Evolutionary conservation across 1,139 yeast genomes (phyloP).

Genomic region (Pichia sp.): DNA sequence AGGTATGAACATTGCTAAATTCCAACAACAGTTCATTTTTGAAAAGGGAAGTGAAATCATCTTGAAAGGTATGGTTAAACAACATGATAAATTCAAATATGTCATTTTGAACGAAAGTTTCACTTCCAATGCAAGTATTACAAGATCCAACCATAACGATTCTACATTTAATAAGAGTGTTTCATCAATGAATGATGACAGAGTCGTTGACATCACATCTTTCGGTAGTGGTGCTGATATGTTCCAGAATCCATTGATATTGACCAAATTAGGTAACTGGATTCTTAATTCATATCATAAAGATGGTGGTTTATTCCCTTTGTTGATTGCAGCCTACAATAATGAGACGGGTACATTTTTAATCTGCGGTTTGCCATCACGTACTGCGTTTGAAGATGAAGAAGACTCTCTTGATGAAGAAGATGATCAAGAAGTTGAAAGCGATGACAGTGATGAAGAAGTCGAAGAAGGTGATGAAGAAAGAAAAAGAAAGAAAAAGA

Average conservation of each 20-base stretch:
- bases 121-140: conserved; percentile 26
- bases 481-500: conserved; percentile 21
- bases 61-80: conserved; percentile 78
- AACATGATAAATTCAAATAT: conserved; percentile 75
- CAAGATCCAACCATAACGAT: conserved; percentile 16
- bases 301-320: conserved; percentile 69
- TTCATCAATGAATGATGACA: conserved; percentile 23
- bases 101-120: conserved; percentile 81
- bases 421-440: conserved; percentile 25
- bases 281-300: conserved; percentile 87
- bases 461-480: not conserved
- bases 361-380: conserved; percentile 89
- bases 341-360: conserved; percentile 72
- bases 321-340: conserved; percentile 87
- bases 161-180: conserved; percentile 15
- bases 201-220: conserved; percentile 36
- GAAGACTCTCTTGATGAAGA: conserved; percentile 27
- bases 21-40: conserved; percentile 81
- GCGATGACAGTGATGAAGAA: not conserved
- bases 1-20: conserved; percentile 80
- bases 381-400: conserved; percentile 48
- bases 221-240: conserved; percentile 52
- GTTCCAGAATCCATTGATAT: conserved; percentile 82
- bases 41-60: conserved; percentile 85
- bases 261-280: conserved; percentile 88